These are phyloP conservation scores for Globisporangium yorkense DNA, from an alignment of 352 stramenopile genomes.

Conservation along the genomic window DNA sequence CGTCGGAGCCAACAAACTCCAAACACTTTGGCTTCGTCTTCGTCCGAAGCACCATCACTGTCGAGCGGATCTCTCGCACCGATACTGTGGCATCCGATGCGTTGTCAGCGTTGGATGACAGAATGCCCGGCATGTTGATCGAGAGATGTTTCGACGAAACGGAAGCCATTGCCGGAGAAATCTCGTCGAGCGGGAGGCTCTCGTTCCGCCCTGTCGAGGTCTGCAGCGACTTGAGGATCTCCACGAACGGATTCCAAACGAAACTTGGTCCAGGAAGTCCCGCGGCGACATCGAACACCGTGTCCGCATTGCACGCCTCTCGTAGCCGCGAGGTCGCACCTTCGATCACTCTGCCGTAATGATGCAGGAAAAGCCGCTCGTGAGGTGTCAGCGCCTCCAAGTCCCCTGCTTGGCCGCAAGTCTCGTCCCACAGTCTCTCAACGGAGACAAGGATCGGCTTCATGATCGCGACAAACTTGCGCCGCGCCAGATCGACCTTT, in stretches of 20 bases:
- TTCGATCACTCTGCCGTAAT: slow-evolving; percentile 48
- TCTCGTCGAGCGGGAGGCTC: slow-evolving; percentile 54
- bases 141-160: slow-evolving; percentile 28
- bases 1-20: slow-evolving; percentile 71
- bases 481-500: slow-evolving; percentile 54
- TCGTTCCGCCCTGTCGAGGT: slow-evolving; percentile 36
- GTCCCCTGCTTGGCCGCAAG: slow-evolving; percentile 25
- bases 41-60: slow-evolving; percentile 57
- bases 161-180: slow-evolving; percentile 56
- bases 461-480: slow-evolving; percentile 82
- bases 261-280: slow-evolving; percentile 13
- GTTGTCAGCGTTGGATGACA: slow-evolving; percentile 13
- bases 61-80: slow-evolving; percentile 30
- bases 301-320: slow-evolving; percentile 30
- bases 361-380: slow-evolving; percentile 65
- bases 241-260: slow-evolving; percentile 70
- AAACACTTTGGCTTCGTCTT: slow-evolving; percentile 88
- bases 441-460: slow-evolving; percentile 68
- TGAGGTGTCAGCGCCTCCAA: slow-evolving; percentile 47
- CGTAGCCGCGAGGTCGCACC: slow-evolving; percentile 39
- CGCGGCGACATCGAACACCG: slow-evolving; percentile 3
- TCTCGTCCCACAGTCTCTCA: slow-evolving; percentile 61
- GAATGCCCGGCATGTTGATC: slow-evolving; percentile 55
- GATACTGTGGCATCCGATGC: slow-evolving; percentile 16
- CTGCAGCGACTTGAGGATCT: slow-evolving; percentile 59